Percentiles rank a stretch among this genome's conserved stretches.
Conservation (phyloP, 352 stramenopile genomes). For the Globisporangium cederbergense region DNA sequence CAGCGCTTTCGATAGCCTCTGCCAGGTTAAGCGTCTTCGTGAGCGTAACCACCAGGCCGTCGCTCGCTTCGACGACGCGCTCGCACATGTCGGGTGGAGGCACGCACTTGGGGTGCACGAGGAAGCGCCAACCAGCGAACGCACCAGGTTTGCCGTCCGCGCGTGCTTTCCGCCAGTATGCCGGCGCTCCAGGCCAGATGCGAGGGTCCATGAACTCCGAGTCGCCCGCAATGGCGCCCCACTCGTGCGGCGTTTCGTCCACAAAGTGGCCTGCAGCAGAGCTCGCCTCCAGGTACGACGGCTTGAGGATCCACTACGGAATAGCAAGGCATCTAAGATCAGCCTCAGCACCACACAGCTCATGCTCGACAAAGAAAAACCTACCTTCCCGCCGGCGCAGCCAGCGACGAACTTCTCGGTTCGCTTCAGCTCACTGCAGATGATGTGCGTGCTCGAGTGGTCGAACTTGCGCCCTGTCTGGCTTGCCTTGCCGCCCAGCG, state of each 20-base stretch:
- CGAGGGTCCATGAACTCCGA: slow-evolving; percentile 67
- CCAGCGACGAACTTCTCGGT: slow-evolving; percentile 87
- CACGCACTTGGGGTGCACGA: slow-evolving; percentile 70
- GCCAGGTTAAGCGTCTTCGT: slow-evolving; percentile 51
- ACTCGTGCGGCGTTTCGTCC: slow-evolving; percentile 68
- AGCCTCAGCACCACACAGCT: background rate
- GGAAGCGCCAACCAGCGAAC: slow-evolving; percentile 66
- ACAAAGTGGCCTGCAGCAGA: slow-evolving; percentile 66
- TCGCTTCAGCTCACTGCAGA: slow-evolving; percentile 83
- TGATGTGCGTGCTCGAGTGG: slow-evolving; percentile 74
- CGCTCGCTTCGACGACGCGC: slow-evolving; percentile 57
- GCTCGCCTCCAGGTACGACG: slow-evolving; percentile 72
- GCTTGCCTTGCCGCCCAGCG: slow-evolving; percentile 59
- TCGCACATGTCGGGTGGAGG: slow-evolving; percentile 81
- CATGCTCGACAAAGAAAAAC: background rate
- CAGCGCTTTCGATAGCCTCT: slow-evolving; percentile 17
- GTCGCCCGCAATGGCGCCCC: slow-evolving; percentile 50
- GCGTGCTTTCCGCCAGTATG: slow-evolving; percentile 68
- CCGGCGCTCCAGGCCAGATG: slow-evolving; percentile 60
- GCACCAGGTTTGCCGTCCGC: slow-evolving; percentile 42
- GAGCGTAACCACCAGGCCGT: slow-evolving; percentile 57
- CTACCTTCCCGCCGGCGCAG: slow-evolving; percentile 78
- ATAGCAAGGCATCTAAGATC: slow-evolving; percentile 10
- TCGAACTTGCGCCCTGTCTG: slow-evolving; percentile 70
- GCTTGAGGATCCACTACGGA: slow-evolving; percentile 81